Conservation (phyloP, 1,139 yeast genomes). For the Geotrichum macrosporum region DNA sequence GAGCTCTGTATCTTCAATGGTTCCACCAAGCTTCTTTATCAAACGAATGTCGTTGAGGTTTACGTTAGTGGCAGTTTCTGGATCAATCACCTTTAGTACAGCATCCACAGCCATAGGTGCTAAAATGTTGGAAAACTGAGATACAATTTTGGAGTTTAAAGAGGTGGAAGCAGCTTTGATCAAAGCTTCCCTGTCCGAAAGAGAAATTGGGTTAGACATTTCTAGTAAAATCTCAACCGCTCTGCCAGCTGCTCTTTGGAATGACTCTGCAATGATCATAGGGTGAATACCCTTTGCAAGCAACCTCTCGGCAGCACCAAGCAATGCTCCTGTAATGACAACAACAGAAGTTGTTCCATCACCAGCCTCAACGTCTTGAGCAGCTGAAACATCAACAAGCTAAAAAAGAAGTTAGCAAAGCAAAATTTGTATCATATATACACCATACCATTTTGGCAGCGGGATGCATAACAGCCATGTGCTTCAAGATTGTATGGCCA, state of each 20-base stretch:
- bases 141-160: constrained; percentile 87
- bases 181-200: constrained; percentile 73
- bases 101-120: constrained; percentile 96
- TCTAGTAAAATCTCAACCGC: constrained; percentile 80
- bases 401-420: constrained; percentile 1
- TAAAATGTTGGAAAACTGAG: constrained; percentile 77
- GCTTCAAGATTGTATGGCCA: constrained; percentile 84
- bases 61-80: constrained; percentile 57
- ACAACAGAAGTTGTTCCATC: constrained; percentile 99
- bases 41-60: constrained; percentile 85
- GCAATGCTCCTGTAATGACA: constrained; percentile 85
- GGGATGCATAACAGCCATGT: constrained; percentile 94
- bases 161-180: constrained; percentile 94
- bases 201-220: constrained; percentile 74
- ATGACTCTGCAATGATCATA: constrained; percentile 87
- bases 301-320: constrained; percentile 91
- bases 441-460: constrained; percentile 76
- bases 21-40: constrained; percentile 93
- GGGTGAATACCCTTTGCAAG: constrained; percentile 93
- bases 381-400: constrained; percentile 91
- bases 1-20: constrained; percentile 92
- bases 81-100: constrained; percentile 69
- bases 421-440: constrained; percentile 7
- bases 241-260: constrained; percentile 87
- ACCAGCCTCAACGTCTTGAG: constrained; percentile 98